Evolutionary conservation across 164 flowering plant genomes (phyloP).

Genomic region (Stephania cephalantha): DNA sequence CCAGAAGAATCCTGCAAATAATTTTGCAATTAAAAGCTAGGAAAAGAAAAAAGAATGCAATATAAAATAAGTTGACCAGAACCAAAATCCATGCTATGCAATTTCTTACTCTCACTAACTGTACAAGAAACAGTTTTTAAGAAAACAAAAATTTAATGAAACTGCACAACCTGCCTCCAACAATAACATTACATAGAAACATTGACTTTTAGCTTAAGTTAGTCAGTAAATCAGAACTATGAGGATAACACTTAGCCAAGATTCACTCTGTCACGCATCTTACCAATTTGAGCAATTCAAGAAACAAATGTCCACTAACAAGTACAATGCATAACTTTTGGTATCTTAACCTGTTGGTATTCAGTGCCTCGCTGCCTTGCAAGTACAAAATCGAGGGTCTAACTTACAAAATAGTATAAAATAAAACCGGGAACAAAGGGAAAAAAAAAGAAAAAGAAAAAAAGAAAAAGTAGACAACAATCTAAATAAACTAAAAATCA

Average conservation of each 20-base stretch:
- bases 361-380: not conserved
- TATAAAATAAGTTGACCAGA: not conserved
- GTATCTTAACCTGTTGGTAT: not conserved
- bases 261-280: not conserved
- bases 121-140: no score
- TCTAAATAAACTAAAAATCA: not conserved
- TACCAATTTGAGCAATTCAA: not conserved
- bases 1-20: constrained; percentile 91
- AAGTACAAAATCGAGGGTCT: not conserved
- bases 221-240: no score
- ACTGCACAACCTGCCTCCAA: no score
- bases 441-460: not conserved
- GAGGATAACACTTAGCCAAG: no score
- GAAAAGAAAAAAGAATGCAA: not conserved
- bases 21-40: constrained; percentile 8
- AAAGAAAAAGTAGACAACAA: not conserved
- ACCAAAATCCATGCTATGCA: no score
- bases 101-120: no score
- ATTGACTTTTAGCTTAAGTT: no score
- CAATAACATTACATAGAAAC: no score
- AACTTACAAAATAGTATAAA: not conserved
- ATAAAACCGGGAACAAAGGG: not conserved
- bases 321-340: not conserved
- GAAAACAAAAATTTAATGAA: no score
- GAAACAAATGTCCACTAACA: not conserved